These are phyloP conservation scores for Vitellaria paradoxa DNA, from an alignment of 179 eudicot genomes.

Conservation along the genomic window DNA sequence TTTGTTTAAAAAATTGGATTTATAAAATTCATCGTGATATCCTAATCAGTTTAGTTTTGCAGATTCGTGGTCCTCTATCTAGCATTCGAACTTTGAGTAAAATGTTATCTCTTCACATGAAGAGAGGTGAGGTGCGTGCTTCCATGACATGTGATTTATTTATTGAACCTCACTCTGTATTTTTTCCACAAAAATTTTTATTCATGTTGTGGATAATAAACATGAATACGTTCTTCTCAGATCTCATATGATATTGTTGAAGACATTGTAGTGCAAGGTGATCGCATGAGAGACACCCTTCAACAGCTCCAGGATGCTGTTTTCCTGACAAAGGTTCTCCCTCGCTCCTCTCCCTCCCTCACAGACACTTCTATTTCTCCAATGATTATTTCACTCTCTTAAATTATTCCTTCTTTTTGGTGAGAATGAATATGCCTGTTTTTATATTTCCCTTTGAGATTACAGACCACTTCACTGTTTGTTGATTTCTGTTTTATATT, in stretches of 20 bases:
- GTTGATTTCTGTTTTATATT: background rate
- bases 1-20: slow-evolving; percentile 4
- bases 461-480: background rate
- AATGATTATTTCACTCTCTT: background rate
- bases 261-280: slow-evolving; percentile 83
- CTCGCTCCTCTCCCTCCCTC: slow-evolving; percentile 1
- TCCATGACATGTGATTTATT: slow-evolving; percentile 8
- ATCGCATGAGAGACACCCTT: slow-evolving; percentile 69
- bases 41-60: slow-evolving; percentile 26
- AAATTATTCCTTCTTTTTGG: background rate
- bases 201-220: background rate
- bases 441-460: background rate
- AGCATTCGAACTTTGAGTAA: slow-evolving; percentile 76
- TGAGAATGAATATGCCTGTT: background rate
- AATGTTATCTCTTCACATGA: slow-evolving; percentile 66
- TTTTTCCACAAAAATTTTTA: background rate
- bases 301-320: slow-evolving; percentile 96
- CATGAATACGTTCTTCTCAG: slow-evolving; percentile 32
- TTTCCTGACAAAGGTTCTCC: slow-evolving; percentile 73
- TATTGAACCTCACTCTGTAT: slow-evolving; percentile 3
- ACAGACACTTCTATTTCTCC: background rate
- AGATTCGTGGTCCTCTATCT: slow-evolving; percentile 94
- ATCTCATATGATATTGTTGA: slow-evolving; percentile 76
- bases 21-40: slow-evolving; percentile 13
- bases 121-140: slow-evolving; percentile 71